These are phyloP conservation scores for Hyphopichia khmerensis DNA, from an alignment of 1,139 yeast species.

Conservation along the genomic window DNA sequence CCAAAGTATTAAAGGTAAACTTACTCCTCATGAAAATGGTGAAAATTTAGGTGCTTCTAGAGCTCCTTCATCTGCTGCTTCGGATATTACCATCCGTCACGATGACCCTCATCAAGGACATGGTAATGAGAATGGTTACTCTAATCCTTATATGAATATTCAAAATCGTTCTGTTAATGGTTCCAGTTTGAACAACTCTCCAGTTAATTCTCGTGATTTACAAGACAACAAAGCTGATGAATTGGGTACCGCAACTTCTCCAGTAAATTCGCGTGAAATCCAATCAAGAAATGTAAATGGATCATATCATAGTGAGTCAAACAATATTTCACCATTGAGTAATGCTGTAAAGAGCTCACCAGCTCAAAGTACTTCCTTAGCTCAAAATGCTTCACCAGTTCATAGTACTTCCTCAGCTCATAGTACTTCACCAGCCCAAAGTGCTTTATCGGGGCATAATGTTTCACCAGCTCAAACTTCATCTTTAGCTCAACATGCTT, in stretches of 20 bases:
- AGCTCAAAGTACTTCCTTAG: no score
- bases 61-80: constrained; percentile 17
- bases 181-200: not conserved
- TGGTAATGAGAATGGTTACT: not conserved
- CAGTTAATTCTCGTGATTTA: not conserved
- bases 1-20: constrained; percentile 17
- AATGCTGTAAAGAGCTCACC: not conserved
- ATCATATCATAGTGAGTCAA: not conserved
- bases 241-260: not conserved
- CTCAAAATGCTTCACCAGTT: no score
- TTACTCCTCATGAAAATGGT: constrained; percentile 11
- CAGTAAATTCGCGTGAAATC: not conserved
- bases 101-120: constrained; percentile 3
- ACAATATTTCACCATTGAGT: not conserved
- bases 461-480: no score
- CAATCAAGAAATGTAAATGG: not conserved
- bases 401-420: no score
- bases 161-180: not conserved
- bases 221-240: not conserved
- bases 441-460: no score
- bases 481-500: no score
- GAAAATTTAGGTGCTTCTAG: constrained; percentile 9
- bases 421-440: no score
- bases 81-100: constrained; percentile 19
- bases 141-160: not conserved